These are phyloP conservation scores for Hypoxylon rubiginosum DNA, from an alignment of 2,329 filamentous ascomycete genomes.

Conservation along the genomic window DNA sequence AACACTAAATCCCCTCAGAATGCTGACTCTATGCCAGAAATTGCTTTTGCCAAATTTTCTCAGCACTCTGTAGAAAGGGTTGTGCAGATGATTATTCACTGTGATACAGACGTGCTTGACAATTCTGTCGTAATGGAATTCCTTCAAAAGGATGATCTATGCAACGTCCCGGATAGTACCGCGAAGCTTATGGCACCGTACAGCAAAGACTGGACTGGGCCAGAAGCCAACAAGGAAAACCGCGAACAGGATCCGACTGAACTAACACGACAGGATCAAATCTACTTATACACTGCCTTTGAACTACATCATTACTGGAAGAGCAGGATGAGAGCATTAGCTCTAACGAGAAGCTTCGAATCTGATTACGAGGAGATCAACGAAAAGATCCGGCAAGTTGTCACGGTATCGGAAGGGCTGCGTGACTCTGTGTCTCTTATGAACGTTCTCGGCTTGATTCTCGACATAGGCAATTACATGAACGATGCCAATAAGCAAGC, in stretches of 20 bases:
- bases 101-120: conserved; percentile 88
- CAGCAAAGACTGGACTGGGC: conserved; percentile 95
- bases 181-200: conserved; percentile 94
- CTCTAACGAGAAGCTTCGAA: conserved; percentile 86
- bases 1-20: neutral
- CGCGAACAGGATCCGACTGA: conserved; percentile 90
- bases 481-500: conserved; percentile 99
- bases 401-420: conserved; percentile 87
- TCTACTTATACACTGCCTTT: conserved; percentile 92
- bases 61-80: conserved; percentile 85
- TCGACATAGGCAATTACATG: conserved; percentile 99
- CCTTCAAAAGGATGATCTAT: conserved; percentile 90
- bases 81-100: conserved; percentile 94
- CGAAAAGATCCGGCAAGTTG: conserved; percentile 86
- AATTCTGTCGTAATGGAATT: conserved; percentile 97
- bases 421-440: conserved; percentile 93
- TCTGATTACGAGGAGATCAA: conserved; percentile 92
- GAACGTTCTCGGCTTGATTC: conserved; percentile 94
- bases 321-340: conserved; percentile 91
- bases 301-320: conserved; percentile 99
- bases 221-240: conserved; percentile 80
- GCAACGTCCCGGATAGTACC: conserved; percentile 90
- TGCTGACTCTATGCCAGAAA: conserved; percentile 68
- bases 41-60: conserved; percentile 95
- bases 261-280: conserved; percentile 93